Base-by-base conservation (phyloP, 2,329 filamentous ascomycete genomes). In the Verticillium nonalfalfae region DNA sequence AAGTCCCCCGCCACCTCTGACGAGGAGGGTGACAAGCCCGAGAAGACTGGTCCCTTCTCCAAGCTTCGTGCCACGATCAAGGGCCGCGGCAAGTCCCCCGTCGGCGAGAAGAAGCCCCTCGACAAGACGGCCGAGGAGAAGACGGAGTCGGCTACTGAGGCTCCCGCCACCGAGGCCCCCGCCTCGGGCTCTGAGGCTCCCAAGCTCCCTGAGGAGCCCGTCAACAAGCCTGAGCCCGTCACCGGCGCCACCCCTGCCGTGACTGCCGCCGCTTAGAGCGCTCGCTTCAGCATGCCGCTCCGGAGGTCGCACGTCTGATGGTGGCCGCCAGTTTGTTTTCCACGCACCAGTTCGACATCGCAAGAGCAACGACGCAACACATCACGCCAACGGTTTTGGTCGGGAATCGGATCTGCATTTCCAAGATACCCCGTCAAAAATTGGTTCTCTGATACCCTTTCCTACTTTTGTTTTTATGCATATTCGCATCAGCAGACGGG, bases 51-150 rank as follows among this genome's bases (percentile, higher is more conserved):
- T 60, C 72, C 76, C 68, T 86, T 86, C 80, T 86, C 83, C 64
- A 85, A 85, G 81, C 76, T 87, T 70, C 80, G 81, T 68, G 80
- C 80, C 69, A 84, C 81, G 66, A 83, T 84, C 76, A 82, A 81
- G 73, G 71, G 74, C 67, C 74, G 74, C 68, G 68, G 69, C 66
- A 76, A 75, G 73, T 63, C 70, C 21, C 65, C 70, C 62, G 60
- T 73, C 45, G 76, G 79, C 66, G 79, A 78, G 61, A 76, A 78
- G 61, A 76, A 77, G 72, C 62, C 74, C 35, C 67, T 65, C 55
- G 70, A 75, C 64, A 73, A 72, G 64, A 62, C 68, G 18, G 66
- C 64, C 4, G 67, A 69, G 64, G 69, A 67, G 59, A 66, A 66
- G 62, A 63, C 61, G 6, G 63, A 66, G 63, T 59, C 65, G 45